Conservation (phyloP, 305 asterid genomes). For the Withania somnifera region DNA sequence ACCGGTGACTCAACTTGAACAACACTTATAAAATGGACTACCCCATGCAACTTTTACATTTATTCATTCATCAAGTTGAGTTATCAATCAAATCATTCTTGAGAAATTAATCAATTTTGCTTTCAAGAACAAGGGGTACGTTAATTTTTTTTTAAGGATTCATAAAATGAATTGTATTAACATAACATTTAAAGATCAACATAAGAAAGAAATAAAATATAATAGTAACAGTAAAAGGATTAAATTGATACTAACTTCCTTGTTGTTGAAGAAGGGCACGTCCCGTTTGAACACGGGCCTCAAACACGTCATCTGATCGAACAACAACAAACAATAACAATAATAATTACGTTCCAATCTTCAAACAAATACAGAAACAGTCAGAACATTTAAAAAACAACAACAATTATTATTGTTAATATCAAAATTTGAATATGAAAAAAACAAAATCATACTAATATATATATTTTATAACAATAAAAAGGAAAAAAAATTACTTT, state of each 20-base stretch:
- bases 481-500: not conserved
- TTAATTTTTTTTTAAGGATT: too few species aligned
- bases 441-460: not conserved
- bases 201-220: not conserved
- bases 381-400: not conserved
- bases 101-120: not conserved
- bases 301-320: slow-evolving; percentile 5
- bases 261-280: slow-evolving; percentile 10
- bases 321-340: not conserved
- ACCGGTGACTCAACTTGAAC: not conserved
- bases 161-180: not conserved
- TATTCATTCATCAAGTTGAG: not conserved
- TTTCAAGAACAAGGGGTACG: too few species aligned
- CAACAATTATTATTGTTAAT: not conserved
- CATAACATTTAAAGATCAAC: not conserved
- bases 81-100: not conserved
- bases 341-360: not conserved
- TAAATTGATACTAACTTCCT: not conserved
- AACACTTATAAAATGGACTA: not conserved
- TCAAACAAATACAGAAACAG: not conserved
- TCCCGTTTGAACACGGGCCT: not conserved
- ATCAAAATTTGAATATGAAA: not conserved
- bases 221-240: not conserved
- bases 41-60: not conserved
- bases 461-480: not conserved